Evolutionary conservation across 202 grass and related monocot species (phyloP), one percentile per base, ranked within the genome.

Genomic region (Eragrostis tef): DNA sequence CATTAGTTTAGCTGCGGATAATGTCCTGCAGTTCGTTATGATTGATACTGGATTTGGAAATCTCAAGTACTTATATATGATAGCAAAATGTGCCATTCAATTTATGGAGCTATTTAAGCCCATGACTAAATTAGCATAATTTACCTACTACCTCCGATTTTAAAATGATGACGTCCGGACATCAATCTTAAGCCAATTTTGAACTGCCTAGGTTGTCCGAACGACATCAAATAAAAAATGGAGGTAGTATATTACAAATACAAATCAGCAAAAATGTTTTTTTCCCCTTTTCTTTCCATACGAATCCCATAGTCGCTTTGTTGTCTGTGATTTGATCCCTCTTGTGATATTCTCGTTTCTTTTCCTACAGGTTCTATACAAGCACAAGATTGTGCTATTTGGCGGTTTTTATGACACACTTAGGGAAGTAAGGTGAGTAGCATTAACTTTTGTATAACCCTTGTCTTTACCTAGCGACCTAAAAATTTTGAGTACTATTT

Each of bases 361-460:
- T 90, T 75, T 86, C 79, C 6, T 67, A n/a, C 83, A 98, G 95
- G 86, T 98, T 67, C 83, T 98, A 20, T 98, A 93, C 80, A 98
- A 98, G 77, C 95, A 98, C 88, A 98, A 98, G 83, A 91, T 98
- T 79, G 82, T 98, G 57, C 84, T 94, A 85, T 94, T 94, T 91
- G 95, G 95, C 60, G 95, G 95, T 63, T 98, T 98, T 91, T 98
- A 98, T 64, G 95, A 98, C 70, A 98, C 95, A 66, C 95, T 94
- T 77, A 91, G 95, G 70, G 95, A 98, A 94, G 92, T 94, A 29
- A 98, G 92, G 95, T 98, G 73, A 71, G 82, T 85, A 43, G 17
- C 42, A 53, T 77, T 68, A 53, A 71, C 42, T 85, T 79, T 0
- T 77, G 73, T 60, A 39, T 16, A n/a, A 72, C 47, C 62, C 25